Evolutionary conservation across 176 grass and related monocot genomes (phyloP).

Genomic region (Puya raimondii): DNA sequence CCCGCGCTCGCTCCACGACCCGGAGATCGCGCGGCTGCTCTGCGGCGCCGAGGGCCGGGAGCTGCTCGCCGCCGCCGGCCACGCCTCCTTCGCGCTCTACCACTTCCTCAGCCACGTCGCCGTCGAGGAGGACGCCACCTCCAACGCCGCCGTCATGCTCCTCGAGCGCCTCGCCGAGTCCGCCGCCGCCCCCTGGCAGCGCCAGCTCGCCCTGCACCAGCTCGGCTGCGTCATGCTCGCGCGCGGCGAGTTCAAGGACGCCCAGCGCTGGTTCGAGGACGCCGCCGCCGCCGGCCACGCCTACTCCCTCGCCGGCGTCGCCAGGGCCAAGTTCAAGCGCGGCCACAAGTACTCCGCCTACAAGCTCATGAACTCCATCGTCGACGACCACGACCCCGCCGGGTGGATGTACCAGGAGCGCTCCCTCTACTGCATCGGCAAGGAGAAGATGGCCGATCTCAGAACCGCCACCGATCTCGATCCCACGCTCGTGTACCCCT

Average conservation of each 20-base stretch:
- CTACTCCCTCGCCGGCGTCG: constrained; percentile 73
- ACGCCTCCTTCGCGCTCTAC: constrained; percentile 77
- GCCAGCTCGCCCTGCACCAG: constrained; percentile 66
- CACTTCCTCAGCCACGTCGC: constrained; percentile 77
- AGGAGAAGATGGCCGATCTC: constrained; percentile 73
- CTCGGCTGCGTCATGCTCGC: constrained; percentile 86
- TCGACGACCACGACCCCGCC: constrained; percentile 38
- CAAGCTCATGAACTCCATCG: constrained; percentile 64
- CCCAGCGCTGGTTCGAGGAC: constrained; percentile 71
- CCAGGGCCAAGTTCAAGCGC: constrained; percentile 73
- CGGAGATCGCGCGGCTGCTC: constrained; percentile 51
- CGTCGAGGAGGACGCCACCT: constrained; percentile 82
- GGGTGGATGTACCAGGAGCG: constrained; percentile 96
- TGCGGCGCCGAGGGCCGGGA: constrained; percentile 75
- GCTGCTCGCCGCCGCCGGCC: constrained; percentile 44
- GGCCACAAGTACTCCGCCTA: constrained; percentile 93
- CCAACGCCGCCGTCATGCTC: constrained; percentile 79
- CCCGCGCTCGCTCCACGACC: constrained; percentile 54
- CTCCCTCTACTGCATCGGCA: constrained; percentile 62
- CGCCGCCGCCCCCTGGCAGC: constrained; percentile 58
- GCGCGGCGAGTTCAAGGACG: constrained; percentile 83
- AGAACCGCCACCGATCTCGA: constrained; percentile 54
- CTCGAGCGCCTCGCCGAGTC: constrained; percentile 64
- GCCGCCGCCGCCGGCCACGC: constrained; percentile 69
- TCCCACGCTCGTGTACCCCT: constrained; percentile 66